These are phyloP conservation scores for Dictyophora rubrovolvata DNA, from an alignment of 768 basidiomycete species.

Conservation along the genomic window DNA sequence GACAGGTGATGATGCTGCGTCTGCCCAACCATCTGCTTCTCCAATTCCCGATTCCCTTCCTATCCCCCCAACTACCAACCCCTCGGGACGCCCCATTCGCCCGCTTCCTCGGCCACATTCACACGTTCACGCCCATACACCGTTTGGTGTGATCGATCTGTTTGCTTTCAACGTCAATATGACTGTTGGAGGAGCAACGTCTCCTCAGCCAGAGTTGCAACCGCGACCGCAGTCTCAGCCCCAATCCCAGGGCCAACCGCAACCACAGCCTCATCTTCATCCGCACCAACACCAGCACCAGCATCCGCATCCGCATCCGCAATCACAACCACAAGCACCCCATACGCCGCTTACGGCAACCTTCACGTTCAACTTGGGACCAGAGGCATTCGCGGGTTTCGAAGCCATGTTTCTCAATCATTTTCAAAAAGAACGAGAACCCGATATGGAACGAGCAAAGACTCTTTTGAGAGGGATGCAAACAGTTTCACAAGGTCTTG, in stretches of 20 bases:
- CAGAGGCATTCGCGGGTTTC: slow-evolving; percentile 18
- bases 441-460: slow-evolving; percentile 56
- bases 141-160: slow-evolving; percentile 12
- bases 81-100: slow-evolving; percentile 32
- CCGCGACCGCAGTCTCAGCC: slow-evolving; percentile 9
- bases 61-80: slow-evolving; percentile 52
- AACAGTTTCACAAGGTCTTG: slow-evolving; percentile 53
- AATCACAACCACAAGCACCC: not conserved
- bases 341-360: slow-evolving; percentile 9
- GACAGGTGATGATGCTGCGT: not conserved
- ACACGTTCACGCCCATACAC: slow-evolving; percentile 17
- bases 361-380: slow-evolving; percentile 27
- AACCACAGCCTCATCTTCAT: not conserved
- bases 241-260: slow-evolving; percentile 6
- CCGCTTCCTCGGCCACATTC: slow-evolving; percentile 14
- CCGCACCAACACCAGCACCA: not conserved
- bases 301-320: not conserved
- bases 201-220: not conserved
- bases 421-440: slow-evolving; percentile 32
- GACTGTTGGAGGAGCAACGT: slow-evolving; percentile 11
- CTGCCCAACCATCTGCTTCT: not conserved
- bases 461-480: slow-evolving; percentile 54
- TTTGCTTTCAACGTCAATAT: not conserved
- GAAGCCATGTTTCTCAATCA: slow-evolving; percentile 18
- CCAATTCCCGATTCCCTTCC: slow-evolving; percentile 25